A percentile compares a stretch with the other conserved stretches of the same genome.
phyloP scores from a whole-genome alignment of 169 alveolate genomes.

The Prorocentrum cordatum region DNA sequence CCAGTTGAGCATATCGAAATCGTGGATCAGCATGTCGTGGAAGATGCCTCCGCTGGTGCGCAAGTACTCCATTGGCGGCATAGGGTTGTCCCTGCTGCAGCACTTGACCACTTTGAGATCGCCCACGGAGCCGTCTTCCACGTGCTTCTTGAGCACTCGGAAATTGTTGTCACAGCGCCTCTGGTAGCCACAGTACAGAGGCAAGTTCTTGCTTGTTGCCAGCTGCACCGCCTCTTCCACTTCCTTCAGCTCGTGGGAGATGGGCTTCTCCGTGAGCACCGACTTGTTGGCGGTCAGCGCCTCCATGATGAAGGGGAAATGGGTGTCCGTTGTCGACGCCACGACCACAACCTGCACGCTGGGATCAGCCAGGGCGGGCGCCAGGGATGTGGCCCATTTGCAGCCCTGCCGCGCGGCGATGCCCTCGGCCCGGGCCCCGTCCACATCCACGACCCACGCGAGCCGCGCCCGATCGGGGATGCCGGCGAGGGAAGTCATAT shows the following conservation, averaged over 20 bases:
- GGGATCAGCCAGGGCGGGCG: neutral
- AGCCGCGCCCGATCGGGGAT: neutral
- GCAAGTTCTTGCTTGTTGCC: conserved; percentile 15
- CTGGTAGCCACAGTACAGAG: conserved; percentile 27
- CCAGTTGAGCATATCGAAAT: conserved; percentile 54
- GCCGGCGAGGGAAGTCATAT: neutral
- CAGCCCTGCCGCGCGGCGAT: conserved; percentile 10
- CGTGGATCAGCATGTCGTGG: conserved; percentile 68
- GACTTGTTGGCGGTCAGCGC: conserved; percentile 43
- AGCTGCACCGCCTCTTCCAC: conserved; percentile 19
- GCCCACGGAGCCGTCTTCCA: conserved; percentile 44
- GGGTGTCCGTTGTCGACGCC: conserved; percentile 61
- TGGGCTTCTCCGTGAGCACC: conserved; percentile 51
- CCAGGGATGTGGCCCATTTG: neutral
- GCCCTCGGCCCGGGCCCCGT: conserved; percentile 13
- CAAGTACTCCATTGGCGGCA: conserved; percentile 51
- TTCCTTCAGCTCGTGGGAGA: conserved; percentile 50
- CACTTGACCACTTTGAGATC: conserved; percentile 20
- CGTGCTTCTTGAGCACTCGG: conserved; percentile 40
- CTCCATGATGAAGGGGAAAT: conserved; percentile 54
- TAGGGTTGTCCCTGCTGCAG: conserved; percentile 66
- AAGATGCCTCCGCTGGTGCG: conserved; percentile 67
- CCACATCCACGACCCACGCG: conserved; percentile 33
- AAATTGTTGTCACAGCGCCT: conserved; percentile 53
- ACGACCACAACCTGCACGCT: conserved; percentile 7